Conservation (phyloP, 2,329 filamentous ascomycete species). For the Alternaria sp. region DNA sequence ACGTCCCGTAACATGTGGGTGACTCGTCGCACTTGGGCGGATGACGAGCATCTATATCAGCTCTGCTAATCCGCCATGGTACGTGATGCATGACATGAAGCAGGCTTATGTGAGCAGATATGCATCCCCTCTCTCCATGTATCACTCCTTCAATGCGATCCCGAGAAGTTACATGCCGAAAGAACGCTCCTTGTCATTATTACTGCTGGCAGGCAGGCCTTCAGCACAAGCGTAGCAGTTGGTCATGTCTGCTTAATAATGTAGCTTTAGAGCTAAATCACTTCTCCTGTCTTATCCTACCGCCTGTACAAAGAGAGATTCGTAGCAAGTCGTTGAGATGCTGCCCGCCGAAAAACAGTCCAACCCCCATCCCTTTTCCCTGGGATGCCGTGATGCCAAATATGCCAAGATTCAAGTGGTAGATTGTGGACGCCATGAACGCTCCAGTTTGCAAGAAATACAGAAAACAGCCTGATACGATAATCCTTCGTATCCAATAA, state of each 20-base stretch:
- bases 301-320: slow-evolving; percentile 22
- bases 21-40: neutral
- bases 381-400: slow-evolving; percentile 12
- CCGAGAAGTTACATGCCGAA: neutral
- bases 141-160: neutral
- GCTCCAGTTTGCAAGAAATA: slow-evolving; percentile 4
- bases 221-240: neutral
- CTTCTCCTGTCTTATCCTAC: slow-evolving; percentile 4
- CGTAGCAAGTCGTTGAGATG: slow-evolving; percentile 18
- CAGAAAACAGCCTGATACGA: slow-evolving; percentile 5
- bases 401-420: slow-evolving; percentile 6
- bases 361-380: slow-evolving; percentile 4
- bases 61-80: neutral
- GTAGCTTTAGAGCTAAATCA: neutral
- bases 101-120: neutral
- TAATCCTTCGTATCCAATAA: slow-evolving; percentile 11
- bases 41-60: neutral
- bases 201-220: neutral
- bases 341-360: slow-evolving; percentile 7
- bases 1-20: neutral
- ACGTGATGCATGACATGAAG: neutral
- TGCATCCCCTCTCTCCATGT: neutral
- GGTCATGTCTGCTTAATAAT: neutral
- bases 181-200: neutral
- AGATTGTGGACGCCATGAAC: slow-evolving; percentile 8